Evolutionary conservation across 192 early-diverging fungal species (phyloP).

Genomic region (Linnemannia zychae): DNA sequence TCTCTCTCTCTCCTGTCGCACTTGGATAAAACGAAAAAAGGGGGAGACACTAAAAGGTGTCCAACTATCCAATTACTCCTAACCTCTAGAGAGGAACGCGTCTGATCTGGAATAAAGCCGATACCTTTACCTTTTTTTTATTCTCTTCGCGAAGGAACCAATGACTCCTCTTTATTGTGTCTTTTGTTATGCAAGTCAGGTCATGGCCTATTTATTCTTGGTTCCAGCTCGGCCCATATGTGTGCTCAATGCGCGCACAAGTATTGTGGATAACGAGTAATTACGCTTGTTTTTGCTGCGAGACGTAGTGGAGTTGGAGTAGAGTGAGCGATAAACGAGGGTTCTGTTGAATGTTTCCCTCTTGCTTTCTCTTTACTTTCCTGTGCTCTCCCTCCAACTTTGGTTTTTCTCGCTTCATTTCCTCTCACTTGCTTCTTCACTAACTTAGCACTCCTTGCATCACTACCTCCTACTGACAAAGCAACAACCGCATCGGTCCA

Average conservation of each 20-base stretch:
- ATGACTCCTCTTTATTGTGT: not conserved
- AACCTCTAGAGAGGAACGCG: not conserved
- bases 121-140: not conserved
- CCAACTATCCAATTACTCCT: not conserved
- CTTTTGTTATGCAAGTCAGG: not conserved
- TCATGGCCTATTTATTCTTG: constrained; percentile 15
- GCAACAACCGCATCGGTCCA: not conserved
- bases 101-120: constrained; percentile 21
- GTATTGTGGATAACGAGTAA: not conserved
- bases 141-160: too few relatives aligned
- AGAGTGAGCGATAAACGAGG: not conserved
- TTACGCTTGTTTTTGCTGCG: not conserved
- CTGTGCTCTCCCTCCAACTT: not conserved
- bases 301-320: not conserved
- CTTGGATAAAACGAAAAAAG: not conserved
- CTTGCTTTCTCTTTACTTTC: not conserved
- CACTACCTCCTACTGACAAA: not conserved
- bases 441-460: too few relatives aligned
- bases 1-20: too few relatives aligned
- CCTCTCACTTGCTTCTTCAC: too few relatives aligned
- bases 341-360: not conserved
- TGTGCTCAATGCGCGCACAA: not conserved
- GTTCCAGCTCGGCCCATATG: constrained; percentile 32
- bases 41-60: not conserved
- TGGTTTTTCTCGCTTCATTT: not conserved